phyloP scores from a whole-genome alignment of 371 early-diverging fungal species.

The Mucor lusitanicus region DNA sequence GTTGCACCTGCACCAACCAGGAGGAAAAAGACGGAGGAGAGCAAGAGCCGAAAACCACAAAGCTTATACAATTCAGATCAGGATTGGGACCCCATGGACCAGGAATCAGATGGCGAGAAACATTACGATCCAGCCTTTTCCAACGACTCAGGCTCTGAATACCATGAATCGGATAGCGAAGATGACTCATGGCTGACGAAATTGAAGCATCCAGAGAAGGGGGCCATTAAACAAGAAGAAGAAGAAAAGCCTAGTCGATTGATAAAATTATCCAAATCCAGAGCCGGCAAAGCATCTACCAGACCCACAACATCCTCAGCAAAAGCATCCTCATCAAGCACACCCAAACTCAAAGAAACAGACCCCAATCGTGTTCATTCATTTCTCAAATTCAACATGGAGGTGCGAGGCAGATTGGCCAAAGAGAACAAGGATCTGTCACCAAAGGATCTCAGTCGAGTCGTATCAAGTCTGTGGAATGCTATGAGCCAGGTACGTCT shows the following conservation, averaged over 20 bases:
- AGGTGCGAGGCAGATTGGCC: background rate
- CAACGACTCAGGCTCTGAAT: background rate
- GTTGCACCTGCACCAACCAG: background rate
- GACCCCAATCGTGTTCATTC: no score
- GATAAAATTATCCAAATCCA: no score
- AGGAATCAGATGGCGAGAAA: background rate
- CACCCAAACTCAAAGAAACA: no score
- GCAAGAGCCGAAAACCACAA: background rate
- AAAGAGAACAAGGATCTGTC: background rate
- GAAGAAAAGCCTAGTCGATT: background rate
- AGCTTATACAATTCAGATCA: background rate
- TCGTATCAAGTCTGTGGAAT: background rate
- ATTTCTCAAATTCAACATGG: background rate
- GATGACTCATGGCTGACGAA: background rate
- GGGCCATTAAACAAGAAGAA: background rate
- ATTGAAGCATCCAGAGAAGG: no score
- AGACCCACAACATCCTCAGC: background rate
- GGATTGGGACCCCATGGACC: background rate
- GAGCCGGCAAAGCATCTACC: no score
- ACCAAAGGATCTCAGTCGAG: background rate
- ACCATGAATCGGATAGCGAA: background rate
- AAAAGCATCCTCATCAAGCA: background rate
- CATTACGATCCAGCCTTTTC: background rate
- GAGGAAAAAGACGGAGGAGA: background rate
- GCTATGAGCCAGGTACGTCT: background rate